A percentile compares a stretch with the other conserved stretches of the same genome.
phyloP scores from a whole-genome alignment of 1,284 basidiomycete genomes.

The Apiotrichum sp. region DNA sequence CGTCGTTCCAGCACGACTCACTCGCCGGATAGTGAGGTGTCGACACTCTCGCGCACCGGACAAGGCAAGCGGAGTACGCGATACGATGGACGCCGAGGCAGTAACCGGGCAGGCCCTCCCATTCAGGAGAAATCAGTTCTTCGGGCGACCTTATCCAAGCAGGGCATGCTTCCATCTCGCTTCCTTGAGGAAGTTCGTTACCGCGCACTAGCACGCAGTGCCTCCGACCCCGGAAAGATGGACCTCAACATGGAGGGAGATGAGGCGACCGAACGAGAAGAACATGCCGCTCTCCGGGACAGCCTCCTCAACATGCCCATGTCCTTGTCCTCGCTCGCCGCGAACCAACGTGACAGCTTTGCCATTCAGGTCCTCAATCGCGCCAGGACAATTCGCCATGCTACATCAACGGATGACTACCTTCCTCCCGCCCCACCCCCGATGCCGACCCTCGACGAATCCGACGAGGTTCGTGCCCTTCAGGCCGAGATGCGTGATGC shows the following conservation, averaged over 20 bases:
- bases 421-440: slow-evolving; percentile 5
- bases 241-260: slow-evolving; percentile 16
- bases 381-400: slow-evolving; percentile 11
- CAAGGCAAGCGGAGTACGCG: slow-evolving; percentile 20
- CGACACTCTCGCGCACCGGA: background rate
- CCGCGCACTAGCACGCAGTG: slow-evolving; percentile 32
- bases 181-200: slow-evolving; percentile 45
- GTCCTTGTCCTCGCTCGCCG: background rate
- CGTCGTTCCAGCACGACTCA: background rate
- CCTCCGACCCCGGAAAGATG: slow-evolving; percentile 26
- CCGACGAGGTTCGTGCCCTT: slow-evolving; percentile 20
- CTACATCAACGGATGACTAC: slow-evolving; percentile 16
- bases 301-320: background rate
- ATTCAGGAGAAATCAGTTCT: slow-evolving; percentile 41
- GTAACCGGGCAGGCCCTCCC: slow-evolving; percentile 20
- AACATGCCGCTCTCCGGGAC: slow-evolving; percentile 27
- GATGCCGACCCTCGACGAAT: slow-evolving; percentile 49
- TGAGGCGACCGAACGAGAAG: slow-evolving; percentile 34
- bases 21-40: no score
- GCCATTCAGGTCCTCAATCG: slow-evolving; percentile 17
- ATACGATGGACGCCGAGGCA: slow-evolving; percentile 13
- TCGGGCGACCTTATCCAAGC: slow-evolving; percentile 24
- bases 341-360: slow-evolving; percentile 7
- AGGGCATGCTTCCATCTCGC: slow-evolving; percentile 32
- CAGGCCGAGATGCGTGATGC: slow-evolving; percentile 13